Percentiles rank a stretch among this genome's conserved stretches.
phyloP scores from a whole-genome alignment of 2,329 filamentous ascomycete species.

The Pseudocercospora eumusae region DNA sequence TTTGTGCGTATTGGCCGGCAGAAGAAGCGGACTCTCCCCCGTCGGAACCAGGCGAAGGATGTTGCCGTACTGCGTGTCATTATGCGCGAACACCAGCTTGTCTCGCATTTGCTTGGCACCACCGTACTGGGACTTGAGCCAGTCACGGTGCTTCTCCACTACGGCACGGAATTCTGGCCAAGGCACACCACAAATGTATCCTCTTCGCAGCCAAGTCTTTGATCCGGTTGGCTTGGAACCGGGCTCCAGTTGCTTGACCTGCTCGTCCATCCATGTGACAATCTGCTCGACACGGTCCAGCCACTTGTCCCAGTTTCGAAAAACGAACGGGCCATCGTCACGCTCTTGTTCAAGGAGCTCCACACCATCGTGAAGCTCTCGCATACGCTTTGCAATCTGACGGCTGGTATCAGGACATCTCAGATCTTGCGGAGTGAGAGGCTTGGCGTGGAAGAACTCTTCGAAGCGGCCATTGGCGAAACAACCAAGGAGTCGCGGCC shows the following conservation, averaged over 20 bases:
- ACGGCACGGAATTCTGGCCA: constrained; percentile 76
- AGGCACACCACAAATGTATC: constrained; percentile 80
- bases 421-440: constrained; percentile 74
- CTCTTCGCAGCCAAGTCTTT: constrained; percentile 66
- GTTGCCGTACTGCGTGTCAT: constrained; percentile 98
- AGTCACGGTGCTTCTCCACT: constrained; percentile 74
- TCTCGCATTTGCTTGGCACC: constrained; percentile 67
- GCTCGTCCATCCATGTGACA: constrained; percentile 60
- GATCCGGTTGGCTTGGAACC: constrained; percentile 44
- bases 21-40: constrained; percentile 77
- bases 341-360: constrained; percentile 79
- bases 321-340: constrained; percentile 76
- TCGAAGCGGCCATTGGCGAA: constrained; percentile 96
- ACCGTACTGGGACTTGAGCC: constrained; percentile 72
- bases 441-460: constrained; percentile 83
- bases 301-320: constrained; percentile 96
- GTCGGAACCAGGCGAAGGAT: constrained; percentile 75
- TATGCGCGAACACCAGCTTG: constrained; percentile 90
- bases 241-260: constrained; percentile 54
- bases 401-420: constrained; percentile 79
- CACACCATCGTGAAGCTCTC: constrained; percentile 91
- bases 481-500: constrained; percentile 84
- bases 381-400: constrained; percentile 96
- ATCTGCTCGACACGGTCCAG: constrained; percentile 66
- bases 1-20: constrained; percentile 91